These are phyloP conservation scores for Neofusicoccum sp. DNA, from an alignment of 2,329 filamentous ascomycete genomes.

Conservation along the genomic window DNA sequence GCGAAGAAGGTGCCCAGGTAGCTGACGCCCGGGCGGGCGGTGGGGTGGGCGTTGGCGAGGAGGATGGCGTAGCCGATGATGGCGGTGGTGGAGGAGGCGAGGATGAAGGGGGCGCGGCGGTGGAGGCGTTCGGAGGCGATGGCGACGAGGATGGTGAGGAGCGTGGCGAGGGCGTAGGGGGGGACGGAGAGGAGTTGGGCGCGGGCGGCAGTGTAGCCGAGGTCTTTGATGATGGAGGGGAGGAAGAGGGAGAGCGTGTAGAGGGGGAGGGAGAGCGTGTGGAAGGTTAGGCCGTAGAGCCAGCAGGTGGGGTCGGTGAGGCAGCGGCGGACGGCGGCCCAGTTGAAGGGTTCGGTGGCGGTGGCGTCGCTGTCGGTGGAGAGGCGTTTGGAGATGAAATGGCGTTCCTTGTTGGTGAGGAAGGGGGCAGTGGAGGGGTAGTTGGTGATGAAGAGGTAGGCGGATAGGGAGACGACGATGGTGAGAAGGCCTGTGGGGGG, in stretches of 20 bases:
- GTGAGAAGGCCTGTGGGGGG: conserved; percentile 40
- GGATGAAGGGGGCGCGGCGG: conserved; percentile 40
- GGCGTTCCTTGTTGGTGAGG: conserved; percentile 54
- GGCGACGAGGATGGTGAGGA: conserved; percentile 41
- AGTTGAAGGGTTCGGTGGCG: conserved; percentile 68
- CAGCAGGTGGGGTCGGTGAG: conserved; percentile 69
- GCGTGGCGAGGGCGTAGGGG: conserved; percentile 43
- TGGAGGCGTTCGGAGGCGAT: conserved; percentile 35
- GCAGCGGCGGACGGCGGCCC: conserved; percentile 65
- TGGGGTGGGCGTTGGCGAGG: conserved; percentile 34
- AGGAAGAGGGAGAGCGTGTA: conserved; percentile 43
- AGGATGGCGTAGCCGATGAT: conserved; percentile 45
- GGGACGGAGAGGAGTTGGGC: conserved; percentile 52
- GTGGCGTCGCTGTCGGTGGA: conserved; percentile 71
- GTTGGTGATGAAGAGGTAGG: conserved; percentile 66
- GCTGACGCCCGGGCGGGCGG: conserved; percentile 37
- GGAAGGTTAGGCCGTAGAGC: conserved; percentile 72
- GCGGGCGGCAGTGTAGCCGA: conserved; percentile 45
- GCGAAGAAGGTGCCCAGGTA: conserved; percentile 43
- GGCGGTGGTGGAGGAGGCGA: conserved; percentile 34
- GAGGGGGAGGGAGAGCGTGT: conserved; percentile 66
- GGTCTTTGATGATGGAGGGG: conserved; percentile 54
- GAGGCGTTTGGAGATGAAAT: conserved; percentile 64
- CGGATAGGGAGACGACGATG: conserved; percentile 35
- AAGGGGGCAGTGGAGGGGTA: conserved; percentile 64